Conservation (phyloP, 495 filamentous ascomycete species). For the Penicillium manginii region DNA sequence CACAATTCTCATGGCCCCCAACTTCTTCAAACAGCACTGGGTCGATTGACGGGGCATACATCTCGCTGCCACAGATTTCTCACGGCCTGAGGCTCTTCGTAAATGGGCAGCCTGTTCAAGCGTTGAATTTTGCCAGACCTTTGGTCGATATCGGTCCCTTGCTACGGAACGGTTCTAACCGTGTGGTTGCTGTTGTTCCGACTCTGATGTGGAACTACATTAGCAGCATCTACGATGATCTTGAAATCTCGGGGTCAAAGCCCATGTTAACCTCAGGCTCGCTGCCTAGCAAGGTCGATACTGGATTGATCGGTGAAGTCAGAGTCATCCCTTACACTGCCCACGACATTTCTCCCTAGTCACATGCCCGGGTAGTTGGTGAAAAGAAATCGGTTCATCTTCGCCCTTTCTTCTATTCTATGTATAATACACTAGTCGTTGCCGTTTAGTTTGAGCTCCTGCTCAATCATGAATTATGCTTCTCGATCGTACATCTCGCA, state of each 20-base stretch:
- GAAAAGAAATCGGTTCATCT: too few species aligned
- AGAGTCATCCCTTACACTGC: slow-evolving; percentile 1
- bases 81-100: neutral
- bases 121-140: neutral
- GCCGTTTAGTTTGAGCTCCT: neutral
- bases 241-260: neutral
- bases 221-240: neutral
- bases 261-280: neutral
- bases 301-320: slow-evolving; percentile 1
- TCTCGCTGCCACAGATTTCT: neutral
- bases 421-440: too few species aligned
- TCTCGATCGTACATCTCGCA: slow-evolving; percentile 1
- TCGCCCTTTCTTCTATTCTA: too few species aligned
- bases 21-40: neutral
- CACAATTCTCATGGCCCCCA: slow-evolving; percentile 8
- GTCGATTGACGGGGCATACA: neutral
- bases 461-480: neutral
- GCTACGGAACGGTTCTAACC: neutral
- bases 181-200: neutral
- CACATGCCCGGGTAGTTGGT: neutral
- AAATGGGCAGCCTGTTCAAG: slow-evolving; percentile 1
- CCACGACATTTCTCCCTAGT: neutral
- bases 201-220: slow-evolving; percentile 4
- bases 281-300: neutral
- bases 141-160: neutral